phyloP scores from a whole-genome alignment of 352 stramenopile genomes.

The Elongisporangium anandrum region DNA sequence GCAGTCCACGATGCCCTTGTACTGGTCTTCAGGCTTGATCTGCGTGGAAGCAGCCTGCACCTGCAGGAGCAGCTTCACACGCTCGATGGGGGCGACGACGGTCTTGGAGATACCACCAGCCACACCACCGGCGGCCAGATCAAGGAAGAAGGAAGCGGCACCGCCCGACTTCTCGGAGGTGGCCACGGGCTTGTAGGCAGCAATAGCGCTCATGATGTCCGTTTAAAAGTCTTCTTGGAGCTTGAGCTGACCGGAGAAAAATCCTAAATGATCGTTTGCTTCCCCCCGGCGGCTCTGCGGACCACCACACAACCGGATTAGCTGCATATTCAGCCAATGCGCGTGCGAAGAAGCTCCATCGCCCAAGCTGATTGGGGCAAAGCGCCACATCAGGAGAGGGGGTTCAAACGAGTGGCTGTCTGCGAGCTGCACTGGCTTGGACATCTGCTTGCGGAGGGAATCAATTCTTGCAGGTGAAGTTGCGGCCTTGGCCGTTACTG shows the following conservation, averaged over 20 bases:
- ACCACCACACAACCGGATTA: constrained; percentile 38
- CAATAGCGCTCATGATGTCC: constrained; percentile 69
- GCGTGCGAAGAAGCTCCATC: not conserved
- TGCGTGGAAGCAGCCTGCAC: constrained; percentile 87
- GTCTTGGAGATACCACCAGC: constrained; percentile 90
- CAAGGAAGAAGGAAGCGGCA: constrained; percentile 65
- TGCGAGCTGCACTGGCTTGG: constrained; percentile 1
- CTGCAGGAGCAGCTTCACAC: constrained; percentile 91
- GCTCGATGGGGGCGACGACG: constrained; percentile 86
- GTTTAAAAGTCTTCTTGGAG: constrained; percentile 44
- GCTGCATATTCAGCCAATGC: constrained; percentile 21
- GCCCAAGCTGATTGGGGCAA: constrained; percentile 28
- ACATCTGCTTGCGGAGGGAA: not conserved
- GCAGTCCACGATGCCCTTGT: constrained; percentile 91
- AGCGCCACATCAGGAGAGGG: constrained; percentile 3
- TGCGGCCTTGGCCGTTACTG: not conserved
- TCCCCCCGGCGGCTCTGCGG: not conserved
- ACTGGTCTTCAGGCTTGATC: constrained; percentile 90
- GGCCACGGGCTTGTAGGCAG: constrained; percentile 76
- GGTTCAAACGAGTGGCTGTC: constrained; percentile 62
- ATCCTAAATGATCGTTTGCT: constrained; percentile 66
- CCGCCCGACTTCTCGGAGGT: constrained; percentile 58
- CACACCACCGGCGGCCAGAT: constrained; percentile 84
- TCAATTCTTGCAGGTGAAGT: not conserved
- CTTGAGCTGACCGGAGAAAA: constrained; percentile 75